A percentile compares a stretch with the other conserved stretches of the same genome.
phyloP scores from a whole-genome alignment of 139 green algal genomes.

The Ostreobium quekettii region DNA sequence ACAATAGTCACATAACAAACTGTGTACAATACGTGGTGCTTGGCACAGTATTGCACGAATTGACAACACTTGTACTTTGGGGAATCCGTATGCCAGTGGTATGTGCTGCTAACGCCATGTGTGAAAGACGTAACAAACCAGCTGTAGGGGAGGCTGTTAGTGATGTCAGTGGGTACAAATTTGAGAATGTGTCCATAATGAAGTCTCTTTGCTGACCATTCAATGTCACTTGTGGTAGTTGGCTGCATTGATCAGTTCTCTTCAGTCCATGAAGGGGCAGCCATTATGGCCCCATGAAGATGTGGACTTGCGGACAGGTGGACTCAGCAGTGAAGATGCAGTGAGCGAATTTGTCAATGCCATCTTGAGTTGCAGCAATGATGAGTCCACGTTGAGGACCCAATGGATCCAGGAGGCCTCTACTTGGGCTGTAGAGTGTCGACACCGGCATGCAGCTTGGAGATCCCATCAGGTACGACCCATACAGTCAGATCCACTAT shows the following conservation, averaged over 20 bases:
- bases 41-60: no score
- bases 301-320: constrained; percentile 23
- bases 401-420: constrained; percentile 69
- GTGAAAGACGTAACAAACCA: no score
- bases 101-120: no score
- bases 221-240: constrained; percentile 23
- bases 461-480: constrained; percentile 73
- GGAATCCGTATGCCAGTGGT: no score
- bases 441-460: constrained; percentile 48
- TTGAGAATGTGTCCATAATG: constrained; percentile 8
- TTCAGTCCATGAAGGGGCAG: constrained; percentile 65
- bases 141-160: no score
- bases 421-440: constrained; percentile 63
- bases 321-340: constrained; percentile 24
- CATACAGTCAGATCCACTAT: no score
- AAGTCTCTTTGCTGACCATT: background rate
- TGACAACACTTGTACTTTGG: no score
- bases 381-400: constrained; percentile 46
- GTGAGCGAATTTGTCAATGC: constrained; percentile 41
- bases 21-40: no score
- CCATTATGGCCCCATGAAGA: constrained; percentile 70
- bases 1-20: no score
- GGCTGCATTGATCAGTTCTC: constrained; percentile 53
- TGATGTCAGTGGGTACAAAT: no score
- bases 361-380: background rate